These are phyloP conservation scores for Candida nanaspora DNA, from an alignment of 805 yeast genomes.

Conservation along the genomic window DNA sequence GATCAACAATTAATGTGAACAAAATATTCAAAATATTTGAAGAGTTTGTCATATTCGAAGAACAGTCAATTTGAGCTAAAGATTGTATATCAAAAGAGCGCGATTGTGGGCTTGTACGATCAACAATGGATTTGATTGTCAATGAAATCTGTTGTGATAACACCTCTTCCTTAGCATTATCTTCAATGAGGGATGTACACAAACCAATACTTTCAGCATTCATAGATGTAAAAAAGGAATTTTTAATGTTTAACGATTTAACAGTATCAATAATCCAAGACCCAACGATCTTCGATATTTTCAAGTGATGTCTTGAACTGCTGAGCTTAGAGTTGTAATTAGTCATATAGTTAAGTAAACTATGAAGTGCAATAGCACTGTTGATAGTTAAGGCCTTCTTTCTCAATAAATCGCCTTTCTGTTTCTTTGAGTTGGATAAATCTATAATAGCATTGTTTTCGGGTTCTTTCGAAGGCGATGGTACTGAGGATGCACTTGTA, in stretches of 20 bases:
- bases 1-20: conserved; percentile 59
- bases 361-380: conserved; percentile 56
- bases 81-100: conserved; percentile 53
- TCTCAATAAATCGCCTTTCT: conserved; percentile 13
- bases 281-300: conserved; percentile 15
- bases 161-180: conserved; percentile 13
- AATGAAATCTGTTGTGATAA: conserved; percentile 37
- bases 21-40: conserved; percentile 48
- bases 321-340: conserved; percentile 10
- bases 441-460: conserved; percentile 25
- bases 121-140: conserved; percentile 60
- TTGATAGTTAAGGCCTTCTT: conserved; percentile 52
- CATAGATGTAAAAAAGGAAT: conserved; percentile 16
- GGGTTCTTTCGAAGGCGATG: conserved; percentile 14
- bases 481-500: not conserved
- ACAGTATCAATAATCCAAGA: conserved; percentile 21
- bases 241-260: conserved; percentile 10
- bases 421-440: not conserved
- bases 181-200: conserved; percentile 18
- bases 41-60: conserved; percentile 24
- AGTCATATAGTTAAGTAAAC: conserved; percentile 29
- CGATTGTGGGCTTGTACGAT: conserved; percentile 53
- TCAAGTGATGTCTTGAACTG: conserved; percentile 4
- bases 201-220: conserved; percentile 28
- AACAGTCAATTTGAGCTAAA: conserved; percentile 25